phyloP scores from a whole-genome alignment of 2,329 filamentous ascomycete genomes.

The Aureobasidium leucospermi region DNA sequence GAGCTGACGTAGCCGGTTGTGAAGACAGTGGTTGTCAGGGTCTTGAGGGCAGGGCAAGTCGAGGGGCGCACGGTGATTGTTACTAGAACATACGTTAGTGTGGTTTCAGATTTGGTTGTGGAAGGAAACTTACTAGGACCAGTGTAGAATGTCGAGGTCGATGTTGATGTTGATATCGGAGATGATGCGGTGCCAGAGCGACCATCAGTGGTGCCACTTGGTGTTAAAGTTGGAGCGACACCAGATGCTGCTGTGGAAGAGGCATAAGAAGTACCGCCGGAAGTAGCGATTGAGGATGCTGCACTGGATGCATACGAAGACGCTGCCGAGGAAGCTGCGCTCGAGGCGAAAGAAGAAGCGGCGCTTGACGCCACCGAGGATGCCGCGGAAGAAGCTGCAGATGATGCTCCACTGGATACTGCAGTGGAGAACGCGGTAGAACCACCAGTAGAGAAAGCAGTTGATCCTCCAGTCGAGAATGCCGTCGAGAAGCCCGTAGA shows the following conservation, averaged over 20 bases:
- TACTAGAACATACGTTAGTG: not conserved
- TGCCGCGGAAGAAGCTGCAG: conserved; percentile 1
- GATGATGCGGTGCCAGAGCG: not conserved
- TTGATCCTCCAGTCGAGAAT: not conserved
- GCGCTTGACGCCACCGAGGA: conserved; percentile 23
- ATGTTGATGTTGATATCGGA: not conserved
- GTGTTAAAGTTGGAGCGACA: conserved; percentile 16
- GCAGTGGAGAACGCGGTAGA: conserved; percentile 1
- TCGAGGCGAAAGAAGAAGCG: conserved; percentile 12
- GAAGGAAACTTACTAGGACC: conserved; percentile 3
- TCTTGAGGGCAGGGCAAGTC: conserved; percentile 9
- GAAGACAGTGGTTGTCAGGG: conserved; percentile 10
- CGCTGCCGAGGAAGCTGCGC: conserved; percentile 6
- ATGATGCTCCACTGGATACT: conserved; percentile 3
- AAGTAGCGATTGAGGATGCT: conserved; percentile 3
- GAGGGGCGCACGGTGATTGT: conserved; percentile 11
- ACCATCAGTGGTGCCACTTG: not conserved
- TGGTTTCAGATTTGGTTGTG: not conserved
- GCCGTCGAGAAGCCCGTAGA: conserved; percentile 24
- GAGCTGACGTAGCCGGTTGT: conserved; percentile 10
- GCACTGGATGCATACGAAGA: conserved; percentile 14
- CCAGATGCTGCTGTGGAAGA: conserved; percentile 9
- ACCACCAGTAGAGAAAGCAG: not conserved
- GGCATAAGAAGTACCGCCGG: conserved; percentile 11
- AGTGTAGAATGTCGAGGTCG: conserved; percentile 7